Percentiles rank a stretch among this genome's conserved stretches.
Evolutionary conservation across 768 basidiomycete genomes (phyloP).

Genomic region (Trametes punicea): DNA sequence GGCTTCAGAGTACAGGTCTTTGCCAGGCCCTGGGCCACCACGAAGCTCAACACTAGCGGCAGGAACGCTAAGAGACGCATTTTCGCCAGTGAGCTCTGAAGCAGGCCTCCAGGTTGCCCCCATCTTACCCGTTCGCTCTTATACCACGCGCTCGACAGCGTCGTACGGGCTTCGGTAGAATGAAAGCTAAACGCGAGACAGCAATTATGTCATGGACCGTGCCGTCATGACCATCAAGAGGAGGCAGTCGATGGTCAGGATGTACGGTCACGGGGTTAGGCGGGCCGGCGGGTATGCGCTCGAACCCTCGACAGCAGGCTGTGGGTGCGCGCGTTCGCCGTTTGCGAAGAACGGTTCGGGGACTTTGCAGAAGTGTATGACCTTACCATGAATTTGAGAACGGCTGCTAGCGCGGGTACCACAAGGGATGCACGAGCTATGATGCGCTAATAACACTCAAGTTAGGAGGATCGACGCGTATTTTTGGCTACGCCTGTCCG

Average conservation of each 20-base stretch:
- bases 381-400: no score
- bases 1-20: conserved; percentile 25
- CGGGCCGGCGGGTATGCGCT: conserved; percentile 6
- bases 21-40: neutral
- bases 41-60: neutral
- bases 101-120: neutral
- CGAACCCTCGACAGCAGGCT: neutral
- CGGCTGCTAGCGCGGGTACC: no score
- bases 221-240: neutral
- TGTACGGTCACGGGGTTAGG: neutral
- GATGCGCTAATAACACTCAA: no score
- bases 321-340: no score
- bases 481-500: no score
- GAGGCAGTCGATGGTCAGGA: neutral
- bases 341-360: no score
- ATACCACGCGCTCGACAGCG: neutral
- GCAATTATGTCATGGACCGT: neutral
- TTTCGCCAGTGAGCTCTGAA: neutral
- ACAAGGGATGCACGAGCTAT: no score
- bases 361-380: no score
- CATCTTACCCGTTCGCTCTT: neutral
- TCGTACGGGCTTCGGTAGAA: neutral
- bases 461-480: no score
- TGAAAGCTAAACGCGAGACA: neutral
- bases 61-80: neutral